Evolutionary conservation across 208 protist species (phyloP).

Genomic region (Leishmania tropica): DNA sequence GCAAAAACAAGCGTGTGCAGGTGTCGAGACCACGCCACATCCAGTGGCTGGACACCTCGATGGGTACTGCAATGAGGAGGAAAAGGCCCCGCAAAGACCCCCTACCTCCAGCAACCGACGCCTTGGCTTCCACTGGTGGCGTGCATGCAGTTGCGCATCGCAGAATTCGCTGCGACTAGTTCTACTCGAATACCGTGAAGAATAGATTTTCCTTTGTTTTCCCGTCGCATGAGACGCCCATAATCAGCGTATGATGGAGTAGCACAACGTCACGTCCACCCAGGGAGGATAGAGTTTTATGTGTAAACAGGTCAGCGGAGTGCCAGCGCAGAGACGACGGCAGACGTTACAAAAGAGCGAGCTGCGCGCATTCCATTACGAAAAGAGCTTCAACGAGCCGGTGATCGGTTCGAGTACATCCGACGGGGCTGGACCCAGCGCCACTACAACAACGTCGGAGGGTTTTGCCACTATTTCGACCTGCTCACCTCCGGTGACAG

Average conservation of each 20-base stretch:
- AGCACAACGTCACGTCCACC: not conserved
- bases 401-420: conserved; percentile 58
- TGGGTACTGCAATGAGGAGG: no score
- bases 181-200: not conserved
- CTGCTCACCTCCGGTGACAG: not conserved
- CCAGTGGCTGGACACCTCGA: not conserved
- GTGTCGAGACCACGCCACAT: not conserved
- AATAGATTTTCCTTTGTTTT: not conserved
- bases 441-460: conserved; percentile 39
- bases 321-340: not conserved
- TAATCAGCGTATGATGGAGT: not conserved
- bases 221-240: not conserved
- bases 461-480: not conserved
- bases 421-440: conserved; percentile 66
- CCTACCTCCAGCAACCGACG: not conserved
- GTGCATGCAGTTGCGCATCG: not conserved
- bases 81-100: no score
- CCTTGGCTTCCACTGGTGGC: not conserved
- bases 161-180: not conserved
- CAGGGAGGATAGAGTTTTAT: not conserved
- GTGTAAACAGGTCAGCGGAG: not conserved
- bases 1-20: not conserved
- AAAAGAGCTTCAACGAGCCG: conserved; percentile 73
- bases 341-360: not conserved
- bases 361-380: conserved; percentile 26